Conservation (phyloP, 2,329 filamentous ascomycete species). For the Geoglossum cookeanum region DNA sequence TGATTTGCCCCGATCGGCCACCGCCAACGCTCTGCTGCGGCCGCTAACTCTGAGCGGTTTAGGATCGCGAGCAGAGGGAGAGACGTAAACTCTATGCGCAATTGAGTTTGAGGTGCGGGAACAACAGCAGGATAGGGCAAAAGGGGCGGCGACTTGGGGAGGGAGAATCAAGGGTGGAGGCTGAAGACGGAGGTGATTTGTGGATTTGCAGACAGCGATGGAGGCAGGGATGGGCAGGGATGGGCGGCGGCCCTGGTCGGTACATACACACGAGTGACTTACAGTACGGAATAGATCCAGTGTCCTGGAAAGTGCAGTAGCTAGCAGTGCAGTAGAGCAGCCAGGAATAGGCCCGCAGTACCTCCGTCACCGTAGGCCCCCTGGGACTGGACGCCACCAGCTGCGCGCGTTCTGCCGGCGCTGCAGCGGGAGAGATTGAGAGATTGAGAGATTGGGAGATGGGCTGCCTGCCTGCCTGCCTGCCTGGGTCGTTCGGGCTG, state of each 20-base stretch:
- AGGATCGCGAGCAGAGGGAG: not conserved
- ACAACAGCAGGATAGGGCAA: not conserved
- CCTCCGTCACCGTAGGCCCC: too few relatives aligned
- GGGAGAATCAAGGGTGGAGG: not conserved
- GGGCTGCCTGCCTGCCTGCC: too few relatives aligned
- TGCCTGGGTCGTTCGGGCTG: too few relatives aligned
- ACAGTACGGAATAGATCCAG: too few relatives aligned
- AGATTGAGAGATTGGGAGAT: too few relatives aligned
- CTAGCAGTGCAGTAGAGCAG: too few relatives aligned
- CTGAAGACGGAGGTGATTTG: not conserved
- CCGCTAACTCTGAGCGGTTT: not conserved
- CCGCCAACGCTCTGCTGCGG: not conserved
- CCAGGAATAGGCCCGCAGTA: too few relatives aligned
- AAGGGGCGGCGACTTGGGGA: not conserved
- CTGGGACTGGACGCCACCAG: too few relatives aligned
- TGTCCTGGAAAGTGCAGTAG: too few relatives aligned
- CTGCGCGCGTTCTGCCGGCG: too few relatives aligned
- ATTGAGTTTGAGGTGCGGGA: slow-evolving; percentile 1
- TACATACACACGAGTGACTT: not conserved
- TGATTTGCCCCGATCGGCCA: not conserved
- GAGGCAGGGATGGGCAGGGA: not conserved
- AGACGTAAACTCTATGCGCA: slow-evolving; percentile 1
- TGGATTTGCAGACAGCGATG: not conserved
- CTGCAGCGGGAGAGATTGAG: too few relatives aligned
- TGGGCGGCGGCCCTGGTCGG: not conserved